These are phyloP conservation scores for Lodderomyces elongisporus DNA, from an alignment of 1,139 yeast genomes.

Conservation along the genomic window DNA sequence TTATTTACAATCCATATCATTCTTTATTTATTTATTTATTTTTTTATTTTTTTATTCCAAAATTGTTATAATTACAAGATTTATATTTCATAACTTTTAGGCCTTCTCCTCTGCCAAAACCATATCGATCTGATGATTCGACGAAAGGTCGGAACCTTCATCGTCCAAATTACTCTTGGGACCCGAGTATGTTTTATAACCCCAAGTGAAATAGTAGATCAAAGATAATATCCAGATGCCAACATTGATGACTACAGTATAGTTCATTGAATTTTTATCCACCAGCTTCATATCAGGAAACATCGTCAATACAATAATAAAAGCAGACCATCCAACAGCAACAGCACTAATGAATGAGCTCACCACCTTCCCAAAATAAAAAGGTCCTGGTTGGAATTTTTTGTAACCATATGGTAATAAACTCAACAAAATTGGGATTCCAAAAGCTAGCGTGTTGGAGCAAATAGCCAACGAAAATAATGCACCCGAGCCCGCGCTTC, in stretches of 20 bases:
- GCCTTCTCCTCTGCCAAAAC: too few relatives aligned
- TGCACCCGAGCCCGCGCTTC: slow-evolving; percentile 52
- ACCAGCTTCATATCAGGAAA: slow-evolving; percentile 30
- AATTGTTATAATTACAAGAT: too few relatives aligned
- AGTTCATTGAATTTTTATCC: slow-evolving; percentile 30
- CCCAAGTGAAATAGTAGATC: slow-evolving; percentile 25
- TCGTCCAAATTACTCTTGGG: slow-evolving; percentile 32
- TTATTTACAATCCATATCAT: too few relatives aligned
- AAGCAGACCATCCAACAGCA: slow-evolving; percentile 25
- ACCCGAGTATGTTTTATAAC: slow-evolving; percentile 29
- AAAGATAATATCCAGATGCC: slow-evolving; percentile 32
- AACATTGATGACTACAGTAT: slow-evolving; percentile 31
- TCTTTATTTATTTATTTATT: too few relatives aligned
- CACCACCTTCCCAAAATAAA: slow-evolving; percentile 48
- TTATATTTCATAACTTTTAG: too few relatives aligned
- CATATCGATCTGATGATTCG: too few relatives aligned
- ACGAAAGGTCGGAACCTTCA: too few relatives aligned
- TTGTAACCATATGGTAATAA: slow-evolving; percentile 39
- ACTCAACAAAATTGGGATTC: slow-evolving; percentile 29
- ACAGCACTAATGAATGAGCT: slow-evolving; percentile 31
- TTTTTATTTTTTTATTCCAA: too few relatives aligned
- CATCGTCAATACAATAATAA: slow-evolving; percentile 35
- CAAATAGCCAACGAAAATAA: slow-evolving; percentile 47
- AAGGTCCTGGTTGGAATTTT: slow-evolving; percentile 58
- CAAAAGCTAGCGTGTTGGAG: slow-evolving; percentile 32